Evolutionary conservation across 805 yeast species (phyloP), one percentile per base, ranked within the genome.

Genomic region (Suhomyces faveliae): DNA sequence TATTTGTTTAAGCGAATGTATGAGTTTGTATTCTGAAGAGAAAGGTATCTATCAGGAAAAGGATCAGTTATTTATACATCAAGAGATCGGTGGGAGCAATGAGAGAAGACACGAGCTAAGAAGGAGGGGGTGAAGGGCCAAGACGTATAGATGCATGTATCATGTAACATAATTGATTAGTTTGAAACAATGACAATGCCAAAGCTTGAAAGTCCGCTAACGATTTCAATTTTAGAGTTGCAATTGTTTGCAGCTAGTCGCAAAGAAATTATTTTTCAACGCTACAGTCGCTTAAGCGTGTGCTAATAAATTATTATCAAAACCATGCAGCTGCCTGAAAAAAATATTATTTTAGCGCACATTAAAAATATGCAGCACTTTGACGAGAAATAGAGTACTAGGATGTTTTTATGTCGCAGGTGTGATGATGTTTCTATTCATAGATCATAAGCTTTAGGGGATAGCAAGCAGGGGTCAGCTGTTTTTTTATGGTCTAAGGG

Each of bases 1-100:
- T 30, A n/a, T 37, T 40, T 25, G 15, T 20, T 43, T 42, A 7
- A 45, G 42, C 47, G 47, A 45, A 39, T 27, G 47, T n/a, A 24
- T 12, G 42, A 40, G 33, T 40, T 40, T 10, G 22, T 40, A 11
- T 9, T 23, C 24, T 19, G 24, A 22, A 23, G 13, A 15, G 22
- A 25, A 42, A 42, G 12, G 20, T 33, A n/a, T 17, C 17, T 15
- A 10, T 4, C 12, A 17, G 21, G 12, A 33, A 11, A 33, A 15
- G 10, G 5, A 15, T 11, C 37, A 15, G 21, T 33, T 33, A 33
- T 33, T 33, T 33, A 33, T 33, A 33, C 37, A 30, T 30, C 13
- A 27, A 27, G 30, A n/a, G 9, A 27, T 12, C n/a, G 4, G n/a
- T 27, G 30, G 30, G 9, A 15, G 15, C 30, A 13, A 27, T 6